Evolutionary conservation across 768 basidiomycete species (phyloP), one percentile per base, ranked within the genome.

Genomic region (Calocera viscosa): DNA sequence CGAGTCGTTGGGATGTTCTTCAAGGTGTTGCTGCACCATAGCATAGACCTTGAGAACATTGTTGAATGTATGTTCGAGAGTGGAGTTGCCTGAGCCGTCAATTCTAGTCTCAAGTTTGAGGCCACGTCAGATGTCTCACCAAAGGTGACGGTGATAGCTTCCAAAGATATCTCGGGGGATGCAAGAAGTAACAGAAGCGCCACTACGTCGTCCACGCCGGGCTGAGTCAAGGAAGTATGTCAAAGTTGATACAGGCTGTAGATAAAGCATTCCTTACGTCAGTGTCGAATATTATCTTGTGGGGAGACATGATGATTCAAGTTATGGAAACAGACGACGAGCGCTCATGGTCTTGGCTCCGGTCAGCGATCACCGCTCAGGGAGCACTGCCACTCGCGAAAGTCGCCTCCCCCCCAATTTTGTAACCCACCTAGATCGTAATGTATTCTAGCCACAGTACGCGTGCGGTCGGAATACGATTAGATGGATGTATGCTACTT

Each of bases 1-100:
- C 33, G 32, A 64, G 39, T 72, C 70, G 24, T 64, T 63, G 3
- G 70, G 72, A 53, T 70, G 43, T 11, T 32, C 63, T 1, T 64
- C 65, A 16, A 75, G 40, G 49, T 75, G 72, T 14, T 63, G n/a
- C 38, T 73, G 68, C 22, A 76, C 69, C 0, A 73, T 68, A 41
- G 67, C 68, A 68, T 74, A 76, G 28, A 72, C 63, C 68, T 77
- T 77, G 17, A 68, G 67, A 28, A 76, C 68, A 70, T 77, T 77
- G 64, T 47, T 41, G 67, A 67, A 65, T 1, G 72, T 70, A 28
- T 69, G 53, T 2, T 60, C 41, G 33, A 70, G 40, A 30, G 65
- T 63, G 14, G 72, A 72, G 60, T 73, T 73, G 1, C 71, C 70
- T 67, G 49, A 38, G 24, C 2, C 12, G 24, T 38, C 64, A 64